Evolutionary conservation across 1,139 yeast genomes (phyloP).

Genomic region (Geotrichum siamense): DNA sequence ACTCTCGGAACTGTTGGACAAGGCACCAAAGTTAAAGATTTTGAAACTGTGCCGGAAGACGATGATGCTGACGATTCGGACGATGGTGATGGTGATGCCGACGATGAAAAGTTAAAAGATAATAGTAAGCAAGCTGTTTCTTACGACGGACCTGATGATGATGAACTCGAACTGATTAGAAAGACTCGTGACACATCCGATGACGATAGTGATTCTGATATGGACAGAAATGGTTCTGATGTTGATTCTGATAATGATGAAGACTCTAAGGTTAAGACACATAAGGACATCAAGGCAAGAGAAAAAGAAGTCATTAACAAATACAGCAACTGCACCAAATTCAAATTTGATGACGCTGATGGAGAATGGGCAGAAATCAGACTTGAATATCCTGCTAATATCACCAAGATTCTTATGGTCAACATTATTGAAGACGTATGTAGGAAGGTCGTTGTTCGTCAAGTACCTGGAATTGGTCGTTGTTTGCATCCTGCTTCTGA

Average conservation of each 20-base stretch:
- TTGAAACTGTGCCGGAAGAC: constrained; percentile 31
- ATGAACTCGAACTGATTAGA: constrained; percentile 80
- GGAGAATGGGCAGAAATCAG: constrained; percentile 95
- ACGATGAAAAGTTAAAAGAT: constrained; percentile 54
- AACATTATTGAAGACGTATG: constrained; percentile 91
- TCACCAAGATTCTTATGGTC: constrained; percentile 94
- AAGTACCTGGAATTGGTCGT: constrained; percentile 84
- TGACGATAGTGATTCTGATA: constrained; percentile 38
- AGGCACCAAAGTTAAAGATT: constrained; percentile 38
- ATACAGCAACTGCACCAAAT: constrained; percentile 65
- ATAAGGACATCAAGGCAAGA: constrained; percentile 58
- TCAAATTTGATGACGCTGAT: constrained; percentile 78
- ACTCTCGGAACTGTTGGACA: constrained; percentile 59
- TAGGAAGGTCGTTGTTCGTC: constrained; percentile 85
- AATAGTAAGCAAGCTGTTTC: constrained; percentile 81
- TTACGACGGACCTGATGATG: constrained; percentile 92
- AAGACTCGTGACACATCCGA: constrained; percentile 45
- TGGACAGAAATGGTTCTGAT: constrained; percentile 31
- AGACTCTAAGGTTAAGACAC: neutral
- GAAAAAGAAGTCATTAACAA: constrained; percentile 71
- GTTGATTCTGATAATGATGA: constrained; percentile 26
- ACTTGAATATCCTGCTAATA: constrained; percentile 73
- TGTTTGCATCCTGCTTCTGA: constrained; percentile 79
- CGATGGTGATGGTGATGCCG: constrained; percentile 61
- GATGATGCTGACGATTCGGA: constrained; percentile 31